phyloP scores from a whole-genome alignment of 2,329 filamentous ascomycete genomes.

The Esteya vermicola region DNA sequence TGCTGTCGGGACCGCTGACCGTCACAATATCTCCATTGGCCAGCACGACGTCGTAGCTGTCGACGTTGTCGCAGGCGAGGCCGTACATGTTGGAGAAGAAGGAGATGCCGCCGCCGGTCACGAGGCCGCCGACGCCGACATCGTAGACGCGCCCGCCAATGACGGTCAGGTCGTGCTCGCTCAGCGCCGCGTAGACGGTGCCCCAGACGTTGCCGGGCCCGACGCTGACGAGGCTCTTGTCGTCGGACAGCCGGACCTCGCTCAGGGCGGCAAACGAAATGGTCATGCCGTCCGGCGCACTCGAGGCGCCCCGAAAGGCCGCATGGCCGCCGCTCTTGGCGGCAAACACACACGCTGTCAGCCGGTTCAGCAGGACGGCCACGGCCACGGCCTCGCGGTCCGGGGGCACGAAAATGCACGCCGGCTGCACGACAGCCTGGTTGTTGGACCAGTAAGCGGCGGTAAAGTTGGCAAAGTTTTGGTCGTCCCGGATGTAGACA shows the following conservation, averaged over 20 bases:
- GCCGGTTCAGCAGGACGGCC: slow-evolving; percentile 27
- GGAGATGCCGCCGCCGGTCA: slow-evolving; percentile 44
- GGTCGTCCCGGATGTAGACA: too few species aligned
- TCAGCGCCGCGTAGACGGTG: slow-evolving; percentile 36
- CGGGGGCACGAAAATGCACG: slow-evolving; percentile 24
- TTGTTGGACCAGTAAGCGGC: neutral
- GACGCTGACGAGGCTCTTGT: slow-evolving; percentile 27
- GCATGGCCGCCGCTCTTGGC: slow-evolving; percentile 43
- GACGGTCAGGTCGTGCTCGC: slow-evolving; percentile 35
- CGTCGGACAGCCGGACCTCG: slow-evolving; percentile 29
- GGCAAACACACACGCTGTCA: slow-evolving; percentile 31
- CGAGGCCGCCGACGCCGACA: slow-evolving; percentile 46
- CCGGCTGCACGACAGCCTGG: slow-evolving; percentile 1
- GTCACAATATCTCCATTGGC: slow-evolving; percentile 21
- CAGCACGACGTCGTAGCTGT: slow-evolving; percentile 24
- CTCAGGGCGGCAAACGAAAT: slow-evolving; percentile 39
- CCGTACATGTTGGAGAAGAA: slow-evolving; percentile 39
- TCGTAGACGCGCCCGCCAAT: slow-evolving; percentile 49
- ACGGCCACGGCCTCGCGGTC: slow-evolving; percentile 24
- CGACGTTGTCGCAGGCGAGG: slow-evolving; percentile 27
- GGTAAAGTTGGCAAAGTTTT: neutral
- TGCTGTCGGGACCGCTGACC: too few species aligned
- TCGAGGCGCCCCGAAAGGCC: slow-evolving; percentile 30
- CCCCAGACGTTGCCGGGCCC: slow-evolving; percentile 38
- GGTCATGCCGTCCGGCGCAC: slow-evolving; percentile 35